Base-by-base conservation (phyloP, 495 filamentous ascomycete genomes). In the Aspergillus baeticus region DNA sequence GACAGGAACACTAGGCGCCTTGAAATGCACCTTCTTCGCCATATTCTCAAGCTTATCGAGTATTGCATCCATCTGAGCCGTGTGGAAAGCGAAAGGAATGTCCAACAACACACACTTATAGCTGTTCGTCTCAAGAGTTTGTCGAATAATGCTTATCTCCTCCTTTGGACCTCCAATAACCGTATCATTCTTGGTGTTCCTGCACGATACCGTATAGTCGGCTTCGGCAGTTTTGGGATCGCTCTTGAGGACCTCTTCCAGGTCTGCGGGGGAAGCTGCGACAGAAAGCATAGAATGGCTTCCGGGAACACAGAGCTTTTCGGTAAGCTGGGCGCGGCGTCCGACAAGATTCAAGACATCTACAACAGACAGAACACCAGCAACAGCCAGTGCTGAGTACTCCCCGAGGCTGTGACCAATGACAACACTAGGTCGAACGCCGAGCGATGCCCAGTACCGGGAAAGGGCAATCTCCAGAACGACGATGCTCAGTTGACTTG, bases 381-480 rank as follows among this genome's bases (percentile, higher is more conserved):
- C 85, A 39, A 87, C 83, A 60, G 92, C 81, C 4, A 96, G 76
- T 15, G 92, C 92, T 43, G 92, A 90, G 70, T 92, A 96, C 69
- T 96, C 92, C 49, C 92, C 92, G 7, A 86, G 60, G 67, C 91
- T 95, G 74, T 96, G 92, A 26, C 92, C 92, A 33, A 96, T 75
- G 2, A 95, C 89, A 35, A 83, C 86, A 49, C 77, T 76, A 13
- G 91, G 90, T 20, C 69, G 81, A 55, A 95, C 77, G 31, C 89
- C 91, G 79, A 89, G 87, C 5, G 87, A 85, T n/a, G 58, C 68
- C 91, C 90, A 96, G 48, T 91, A 80, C 44, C 84, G 83, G n/a
- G 88, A 85, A 38, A 95, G 75, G 3, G 91, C 91, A 77, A 96
- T 92, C 69, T 95, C 85, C 6, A 49, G 21, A 51, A 94, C 81